These are phyloP conservation scores for Coelastrella sp. DNA, from an alignment of 139 green algal species.

Conservation along the genomic window DNA sequence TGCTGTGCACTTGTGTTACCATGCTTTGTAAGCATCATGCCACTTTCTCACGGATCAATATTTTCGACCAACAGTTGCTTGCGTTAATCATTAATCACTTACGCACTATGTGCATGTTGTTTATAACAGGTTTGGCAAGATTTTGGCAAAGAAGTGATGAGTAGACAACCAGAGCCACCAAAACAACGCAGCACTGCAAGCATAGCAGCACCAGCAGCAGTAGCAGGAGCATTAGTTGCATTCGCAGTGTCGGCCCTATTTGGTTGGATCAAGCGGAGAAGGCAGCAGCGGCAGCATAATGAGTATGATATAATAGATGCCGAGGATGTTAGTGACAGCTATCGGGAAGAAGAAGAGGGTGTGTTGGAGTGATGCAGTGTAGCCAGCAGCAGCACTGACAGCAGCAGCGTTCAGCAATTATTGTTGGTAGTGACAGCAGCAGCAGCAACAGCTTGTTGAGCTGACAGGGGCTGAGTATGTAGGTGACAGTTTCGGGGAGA, in stretches of 20 bases:
- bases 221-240: conserved; percentile 3
- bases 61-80: no score
- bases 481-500: no score
- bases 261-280: conserved; percentile 19
- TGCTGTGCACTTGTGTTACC: no score
- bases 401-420: no score
- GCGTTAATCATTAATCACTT: no score
- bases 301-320: not conserved
- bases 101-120: not conserved
- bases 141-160: conserved; percentile 19
- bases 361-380: no score
- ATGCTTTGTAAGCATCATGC: no score
- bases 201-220: not conserved
- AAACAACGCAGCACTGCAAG: not conserved
- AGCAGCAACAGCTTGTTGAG: no score
- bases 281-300: conserved; percentile 1
- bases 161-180: not conserved
- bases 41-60: no score
- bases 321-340: conserved; percentile 15
- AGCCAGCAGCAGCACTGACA: no score
- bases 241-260: not conserved
- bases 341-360: not conserved
- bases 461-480: no score
- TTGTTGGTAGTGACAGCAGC: no score
- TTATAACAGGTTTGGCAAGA: not conserved